phyloP scores from a whole-genome alignment of 2,329 filamentous ascomycete genomes.

The Ilyonectria sp. region DNA sequence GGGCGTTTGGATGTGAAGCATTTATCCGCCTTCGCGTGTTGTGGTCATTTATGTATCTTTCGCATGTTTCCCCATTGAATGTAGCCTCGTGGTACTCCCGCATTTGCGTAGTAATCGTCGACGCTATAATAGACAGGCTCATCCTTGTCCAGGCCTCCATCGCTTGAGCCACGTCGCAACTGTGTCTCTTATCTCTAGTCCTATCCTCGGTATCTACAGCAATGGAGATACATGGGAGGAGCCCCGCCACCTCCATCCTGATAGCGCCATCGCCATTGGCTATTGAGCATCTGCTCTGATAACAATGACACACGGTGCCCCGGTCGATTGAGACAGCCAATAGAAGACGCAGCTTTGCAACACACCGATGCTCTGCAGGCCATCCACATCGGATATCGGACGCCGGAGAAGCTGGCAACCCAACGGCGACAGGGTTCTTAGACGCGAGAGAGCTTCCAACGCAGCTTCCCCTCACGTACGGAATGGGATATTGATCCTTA shows the following conservation, averaged over 20 bases:
- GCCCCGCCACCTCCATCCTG: slow-evolving; percentile 17
- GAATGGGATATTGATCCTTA: neutral
- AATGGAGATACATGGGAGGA: slow-evolving; percentile 10
- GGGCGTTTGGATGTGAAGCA: neutral
- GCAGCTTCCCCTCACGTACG: slow-evolving; percentile 22
- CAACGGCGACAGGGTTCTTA: slow-evolving; percentile 11
- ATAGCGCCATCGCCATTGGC: slow-evolving; percentile 23
- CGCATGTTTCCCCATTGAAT: neutral
- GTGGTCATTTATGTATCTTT: neutral
- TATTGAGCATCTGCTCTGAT: slow-evolving; percentile 9
- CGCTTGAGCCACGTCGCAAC: slow-evolving; percentile 12
- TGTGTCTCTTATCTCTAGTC: slow-evolving; percentile 14
- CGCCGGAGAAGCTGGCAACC: slow-evolving; percentile 12
- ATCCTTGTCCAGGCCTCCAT: neutral
- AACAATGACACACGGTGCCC: slow-evolving; percentile 17
- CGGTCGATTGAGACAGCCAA: slow-evolving; percentile 13
- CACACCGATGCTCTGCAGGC: neutral
- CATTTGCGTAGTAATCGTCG: neutral
- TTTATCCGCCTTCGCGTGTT: neutral
- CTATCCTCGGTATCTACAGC: neutral
- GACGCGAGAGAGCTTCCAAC: slow-evolving; percentile 1
- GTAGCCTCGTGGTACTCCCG: neutral
- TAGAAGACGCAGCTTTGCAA: slow-evolving; percentile 6
- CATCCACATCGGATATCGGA: neutral
- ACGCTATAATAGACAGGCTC: neutral